These are phyloP conservation scores for Vararia minispora DNA, from an alignment of 768 basidiomycete species.

Conservation along the genomic window DNA sequence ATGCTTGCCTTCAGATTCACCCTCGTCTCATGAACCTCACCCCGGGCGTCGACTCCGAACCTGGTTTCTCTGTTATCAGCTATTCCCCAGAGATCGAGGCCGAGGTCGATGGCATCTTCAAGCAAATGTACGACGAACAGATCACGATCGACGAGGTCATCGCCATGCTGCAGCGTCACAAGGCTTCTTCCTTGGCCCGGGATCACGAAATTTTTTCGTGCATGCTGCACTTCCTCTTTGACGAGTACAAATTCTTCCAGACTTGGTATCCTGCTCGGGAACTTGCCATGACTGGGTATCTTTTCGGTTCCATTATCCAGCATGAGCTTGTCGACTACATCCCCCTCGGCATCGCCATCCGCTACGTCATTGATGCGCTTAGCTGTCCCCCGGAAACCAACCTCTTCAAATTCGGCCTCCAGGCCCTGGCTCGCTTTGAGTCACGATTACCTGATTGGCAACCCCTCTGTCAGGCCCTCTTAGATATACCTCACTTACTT, in stretches of 20 bases:
- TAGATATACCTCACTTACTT: slow-evolving; percentile 77
- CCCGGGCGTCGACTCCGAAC: slow-evolving; percentile 79
- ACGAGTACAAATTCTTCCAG: slow-evolving; percentile 99
- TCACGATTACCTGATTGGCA: slow-evolving; percentile 85
- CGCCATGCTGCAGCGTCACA: slow-evolving; percentile 73
- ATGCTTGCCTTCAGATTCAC: slow-evolving; percentile 87
- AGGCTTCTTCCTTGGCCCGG: slow-evolving; percentile 67
- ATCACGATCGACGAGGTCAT: slow-evolving; percentile 94
- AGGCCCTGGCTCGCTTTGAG: slow-evolving; percentile 84
- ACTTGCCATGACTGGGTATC: slow-evolving; percentile 88
- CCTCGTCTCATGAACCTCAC: slow-evolving; percentile 92
- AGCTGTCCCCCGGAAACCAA: slow-evolving; percentile 86
- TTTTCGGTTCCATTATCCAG: slow-evolving; percentile 95
- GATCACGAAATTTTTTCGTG: slow-evolving; percentile 98
- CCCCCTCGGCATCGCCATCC: slow-evolving; percentile 91
- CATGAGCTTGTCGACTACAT: slow-evolving; percentile 88
- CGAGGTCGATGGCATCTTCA: slow-evolving; percentile 93
- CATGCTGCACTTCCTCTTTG: slow-evolving; percentile 98
- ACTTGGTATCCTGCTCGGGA: slow-evolving; percentile 91
- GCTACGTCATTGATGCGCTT: slow-evolving; percentile 91
- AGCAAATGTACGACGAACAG: slow-evolving; percentile 95
- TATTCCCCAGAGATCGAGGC: slow-evolving; percentile 84
- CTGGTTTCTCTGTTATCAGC: slow-evolving; percentile 80
- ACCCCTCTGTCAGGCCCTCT: slow-evolving; percentile 79
- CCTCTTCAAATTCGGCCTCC: slow-evolving; percentile 90